Base-by-base conservation (phyloP, 345 rosid species). In the Tarenaya hassleriana region DNA sequence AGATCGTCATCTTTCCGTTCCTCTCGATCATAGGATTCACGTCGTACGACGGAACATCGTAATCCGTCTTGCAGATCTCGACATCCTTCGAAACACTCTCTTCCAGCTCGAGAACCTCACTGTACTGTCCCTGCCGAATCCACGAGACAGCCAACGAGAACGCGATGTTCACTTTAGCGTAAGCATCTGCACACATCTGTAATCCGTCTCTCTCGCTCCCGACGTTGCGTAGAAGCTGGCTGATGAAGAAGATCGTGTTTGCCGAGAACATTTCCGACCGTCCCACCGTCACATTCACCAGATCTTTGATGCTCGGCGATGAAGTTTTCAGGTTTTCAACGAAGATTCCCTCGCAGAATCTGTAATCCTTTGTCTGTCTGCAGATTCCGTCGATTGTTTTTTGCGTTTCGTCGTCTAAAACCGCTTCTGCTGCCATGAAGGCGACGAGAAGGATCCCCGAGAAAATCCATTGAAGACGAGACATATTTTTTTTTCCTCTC, bases 161-260 rank as follows among this genome's bases (percentile, higher is more conserved):
- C 7, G 60, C 60, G 0, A 7, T 13, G 55, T 52, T 53, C 9
- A 52, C 55, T 45, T 44, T 20, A 1, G 49, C 14, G 55, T 66
- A 66, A 58, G 64, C 64, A 1, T 40, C 60, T 0, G 70, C 70
- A 5, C 70, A 66, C 64, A 9, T 47, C 13, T 66, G 70, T 35
- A 58, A 60, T 12, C 7, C 1, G 1, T 16, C 2, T 35, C 20
- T 66, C 55, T 66, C 70, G 37, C 51, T 60, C 46, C 70, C 64
- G 4, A 55, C 64, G 32, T 66, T 34, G 10, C 60, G 52, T 40
- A 66, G 64, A 41, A 66, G 64, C 4, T 48, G 45, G 39, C 50
- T 39, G 55, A 66, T 52, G 70, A 52, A 66, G 55, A 66, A 66
- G 40, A 44, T 18, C 0, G 64, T 52, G 10, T 52, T 58, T 4